These are phyloP conservation scores for Claviceps fusiformis DNA, from an alignment of 2,329 filamentous ascomycete species.

Conservation along the genomic window DNA sequence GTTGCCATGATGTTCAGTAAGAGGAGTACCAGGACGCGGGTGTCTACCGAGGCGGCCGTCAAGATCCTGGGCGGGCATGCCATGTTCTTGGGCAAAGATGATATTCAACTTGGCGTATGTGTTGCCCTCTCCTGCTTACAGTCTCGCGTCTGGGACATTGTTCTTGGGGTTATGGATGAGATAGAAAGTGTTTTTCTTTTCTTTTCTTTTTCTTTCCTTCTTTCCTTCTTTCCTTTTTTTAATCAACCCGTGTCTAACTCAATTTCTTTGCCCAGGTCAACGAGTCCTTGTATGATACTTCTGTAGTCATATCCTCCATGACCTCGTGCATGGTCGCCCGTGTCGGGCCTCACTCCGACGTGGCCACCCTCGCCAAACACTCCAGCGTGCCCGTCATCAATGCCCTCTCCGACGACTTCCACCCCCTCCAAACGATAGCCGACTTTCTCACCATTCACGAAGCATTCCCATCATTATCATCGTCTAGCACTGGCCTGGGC, in stretches of 20 bases:
- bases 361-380: slow-evolving; percentile 54
- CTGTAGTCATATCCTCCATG: slow-evolving; percentile 88
- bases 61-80: slow-evolving; percentile 80
- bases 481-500: slow-evolving; percentile 39
- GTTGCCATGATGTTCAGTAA: slow-evolving; percentile 97
- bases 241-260: neutral
- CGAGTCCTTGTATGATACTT: slow-evolving; percentile 87
- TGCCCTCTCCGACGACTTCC: slow-evolving; percentile 77
- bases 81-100: slow-evolving; percentile 92
- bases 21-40: slow-evolving; percentile 80
- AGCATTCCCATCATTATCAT: slow-evolving; percentile 46
- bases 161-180: neutral
- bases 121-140: no score
- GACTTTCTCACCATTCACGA: slow-evolving; percentile 89
- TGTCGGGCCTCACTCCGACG: slow-evolving; percentile 64
- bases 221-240: neutral
- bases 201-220: neutral
- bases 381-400: slow-evolving; percentile 75
- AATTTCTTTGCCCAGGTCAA: slow-evolving; percentile 48
- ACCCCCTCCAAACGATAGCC: slow-evolving; percentile 87
- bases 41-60: slow-evolving; percentile 86
- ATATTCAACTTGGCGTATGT: slow-evolving; percentile 83
- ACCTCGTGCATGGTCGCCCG: slow-evolving; percentile 71
- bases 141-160: neutral
- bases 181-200: no score